Base-by-base conservation (phyloP, 148 eudicot genomes). In the Rheum nobile region DNA sequence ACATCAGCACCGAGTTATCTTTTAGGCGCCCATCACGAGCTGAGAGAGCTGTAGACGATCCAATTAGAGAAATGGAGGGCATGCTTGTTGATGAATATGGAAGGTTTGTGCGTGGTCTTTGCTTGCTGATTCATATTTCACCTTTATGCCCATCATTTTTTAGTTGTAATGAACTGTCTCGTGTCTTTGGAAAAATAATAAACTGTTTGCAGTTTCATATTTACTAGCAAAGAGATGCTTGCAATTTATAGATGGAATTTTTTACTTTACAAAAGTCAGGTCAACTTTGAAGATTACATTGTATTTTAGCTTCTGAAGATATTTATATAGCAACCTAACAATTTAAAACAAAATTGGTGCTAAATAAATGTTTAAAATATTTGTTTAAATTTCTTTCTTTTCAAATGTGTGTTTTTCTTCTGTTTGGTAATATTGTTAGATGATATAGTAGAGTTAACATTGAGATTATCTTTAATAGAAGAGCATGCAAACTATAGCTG, bases 41-140 rank as follows among this genome's bases (percentile, higher is more conserved):
- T 59, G 96, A 95, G 72, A 89, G 98, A 37, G 84, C 97, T 61
- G 87, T 90, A 55, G 98, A 95, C 83, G 97, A 95, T 80, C 98
- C 97, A 67, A 86, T 95, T 29, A 89, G 98, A 82, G 98, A 84
- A 77, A 95, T 91, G 93, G 98, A 91, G 80, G 97, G 93, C 67
- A 89, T 95, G 93, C 89, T 91, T 75, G 97, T 95, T 74, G 98
- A 95, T 79, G 98, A 95, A 72, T 95, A 95, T 84, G 98, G 98
- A 54, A 95, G 98, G 98, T 95, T 35, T 68, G 86, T 32, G 41
- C 39, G 14, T 65, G 38, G 22, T 65, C 70, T 65, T 31, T 34
- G 38, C 32, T 32, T 10, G 11, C 70, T 65, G 39, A 32, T 65
- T 32, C 32, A 65, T 32, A 17, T 31, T 55, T 31, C 37, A 61